These are phyloP conservation scores for Acacia acuminata DNA, from an alignment of 306 rosid genomes.

Conservation along the genomic window DNA sequence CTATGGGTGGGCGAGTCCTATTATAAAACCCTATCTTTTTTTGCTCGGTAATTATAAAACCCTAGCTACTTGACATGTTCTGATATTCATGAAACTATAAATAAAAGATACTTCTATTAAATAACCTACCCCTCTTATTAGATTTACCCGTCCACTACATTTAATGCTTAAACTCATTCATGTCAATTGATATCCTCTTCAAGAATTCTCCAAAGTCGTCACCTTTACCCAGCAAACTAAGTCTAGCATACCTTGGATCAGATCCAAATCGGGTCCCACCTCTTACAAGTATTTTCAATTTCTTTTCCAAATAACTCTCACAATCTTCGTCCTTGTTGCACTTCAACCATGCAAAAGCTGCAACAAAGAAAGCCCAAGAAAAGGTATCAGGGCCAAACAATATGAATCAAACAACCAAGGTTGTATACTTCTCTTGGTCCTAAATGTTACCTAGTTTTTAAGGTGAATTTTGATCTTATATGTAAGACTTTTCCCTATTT, in stretches of 20 bases:
- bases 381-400: background rate
- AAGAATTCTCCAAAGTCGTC: conserved; percentile 50
- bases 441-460: too few relatives aligned
- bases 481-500: too few relatives aligned
- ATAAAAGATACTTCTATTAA: too few relatives aligned
- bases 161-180: conserved; percentile 14
- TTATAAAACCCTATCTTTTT: too few relatives aligned
- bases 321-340: conserved; percentile 45
- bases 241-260: conserved; percentile 44
- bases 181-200: conserved; percentile 41
- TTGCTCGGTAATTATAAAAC: too few relatives aligned
- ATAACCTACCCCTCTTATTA: too few relatives aligned
- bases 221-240: conserved; percentile 59
- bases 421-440: too few relatives aligned
- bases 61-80: too few relatives aligned
- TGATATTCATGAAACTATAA: too few relatives aligned
- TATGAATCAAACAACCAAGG: background rate
- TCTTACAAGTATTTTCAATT: conserved; percentile 45
- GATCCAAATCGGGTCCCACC: conserved; percentile 67
- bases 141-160: too few relatives aligned
- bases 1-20: too few relatives aligned
- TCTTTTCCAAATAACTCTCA: conserved; percentile 41
- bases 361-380: background rate
- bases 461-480: too few relatives aligned
- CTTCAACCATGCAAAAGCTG: conserved; percentile 86